Base-by-base conservation (phyloP, 1,139 yeast genomes). In the Pneumocystis murina region DNA sequence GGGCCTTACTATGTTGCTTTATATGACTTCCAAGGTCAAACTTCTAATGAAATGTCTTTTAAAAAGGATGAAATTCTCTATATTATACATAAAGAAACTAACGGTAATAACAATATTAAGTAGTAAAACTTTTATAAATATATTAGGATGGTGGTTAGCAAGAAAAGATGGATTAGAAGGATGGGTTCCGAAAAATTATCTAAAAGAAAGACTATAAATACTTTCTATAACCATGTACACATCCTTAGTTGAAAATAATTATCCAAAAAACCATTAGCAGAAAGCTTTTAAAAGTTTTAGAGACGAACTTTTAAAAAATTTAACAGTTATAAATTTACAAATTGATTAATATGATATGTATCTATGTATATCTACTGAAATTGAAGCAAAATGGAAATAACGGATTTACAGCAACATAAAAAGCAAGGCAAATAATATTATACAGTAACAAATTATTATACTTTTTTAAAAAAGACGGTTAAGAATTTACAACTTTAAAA, bases 121-220 rank as follows among this genome's bases (percentile, higher is more conserved):
- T 58, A 38, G 6, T n/a, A 24, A 12, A 14, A 40, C 8, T 58
- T 30, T 48, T 24, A 48, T 48, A 24, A 20, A 58, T 39, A 38
- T 58, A 3, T 43, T 40, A 58, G 60, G 67, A n/a, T 66, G 67
- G 67, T 66, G 67, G 67, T 64, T 66, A n/a, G 67, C 65, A 3
- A 36, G 48, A 20, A 55, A 59, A 39, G 61, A 66, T 30, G 63
- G 69, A 1, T 82, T 78, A 64, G 95, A 91, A 74, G 99, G 98
- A 2, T 94, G 98, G 98, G 92, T 95, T 12, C 99, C 99, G 14
- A 86, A 94, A 40, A 87, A 94, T 28, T 94, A 91, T 72, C 83
- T 92, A 71, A 84, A 83, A 64, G 87, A 85, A 70, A 14, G n/a
- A 48, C 7, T 30, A 12, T 16, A 48, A 24, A 24, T 24, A 24